Conservation (phyloP, 768 basidiomycete species). For the Serendipita sp. region DNA sequence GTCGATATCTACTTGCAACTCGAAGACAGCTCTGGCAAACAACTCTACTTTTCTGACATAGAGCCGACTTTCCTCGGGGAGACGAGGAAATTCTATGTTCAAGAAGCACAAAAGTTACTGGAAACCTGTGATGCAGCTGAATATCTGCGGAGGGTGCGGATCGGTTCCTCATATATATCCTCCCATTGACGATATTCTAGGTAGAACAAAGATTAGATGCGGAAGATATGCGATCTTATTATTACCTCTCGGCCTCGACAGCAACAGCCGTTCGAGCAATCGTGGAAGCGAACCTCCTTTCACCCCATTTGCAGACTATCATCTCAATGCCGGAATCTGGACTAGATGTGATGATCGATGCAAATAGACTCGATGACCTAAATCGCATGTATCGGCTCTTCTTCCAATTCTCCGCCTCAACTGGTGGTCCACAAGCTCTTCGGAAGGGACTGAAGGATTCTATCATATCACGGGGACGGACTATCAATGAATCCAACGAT, state of each 20-base stretch:
- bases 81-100: slow-evolving; percentile 63
- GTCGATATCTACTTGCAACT: slow-evolving; percentile 73
- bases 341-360: slow-evolving; percentile 73
- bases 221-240: slow-evolving; percentile 70
- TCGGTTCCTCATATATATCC: background rate
- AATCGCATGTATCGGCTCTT: slow-evolving; percentile 67
- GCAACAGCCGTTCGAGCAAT: slow-evolving; percentile 52
- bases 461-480: slow-evolving; percentile 54
- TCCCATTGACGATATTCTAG: slow-evolving; percentile 25
- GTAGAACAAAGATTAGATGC: slow-evolving; percentile 66
- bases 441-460: slow-evolving; percentile 56
- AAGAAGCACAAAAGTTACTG: slow-evolving; percentile 56
- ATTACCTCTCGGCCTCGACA: slow-evolving; percentile 73
- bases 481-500: slow-evolving; percentile 52
- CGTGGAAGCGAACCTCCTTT: slow-evolving; percentile 61
- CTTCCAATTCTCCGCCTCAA: slow-evolving; percentile 33
- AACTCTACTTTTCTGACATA: slow-evolving; percentile 66
- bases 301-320: slow-evolving; percentile 57
- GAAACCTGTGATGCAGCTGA: slow-evolving; percentile 64
- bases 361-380: slow-evolving; percentile 60
- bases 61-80: slow-evolving; percentile 69
- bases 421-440: slow-evolving; percentile 43
- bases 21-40: slow-evolving; percentile 30
- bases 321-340: slow-evolving; percentile 74
- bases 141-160: slow-evolving; percentile 61